phyloP scores from a whole-genome alignment of 2,329 filamentous ascomycete species.

The Alternaria postmessia region DNA sequence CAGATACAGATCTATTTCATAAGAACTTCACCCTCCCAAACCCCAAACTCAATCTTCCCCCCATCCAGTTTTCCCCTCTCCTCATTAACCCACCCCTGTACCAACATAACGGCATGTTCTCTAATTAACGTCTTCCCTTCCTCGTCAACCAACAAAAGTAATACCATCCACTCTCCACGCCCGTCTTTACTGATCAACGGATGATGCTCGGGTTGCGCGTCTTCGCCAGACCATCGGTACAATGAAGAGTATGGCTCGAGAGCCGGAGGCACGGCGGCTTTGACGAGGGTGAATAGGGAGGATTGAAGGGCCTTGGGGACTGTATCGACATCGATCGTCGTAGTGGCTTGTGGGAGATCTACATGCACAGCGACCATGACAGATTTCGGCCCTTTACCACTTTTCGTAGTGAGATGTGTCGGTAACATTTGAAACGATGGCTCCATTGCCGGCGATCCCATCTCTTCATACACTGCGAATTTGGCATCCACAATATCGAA shows the following conservation, averaged over 20 bases:
- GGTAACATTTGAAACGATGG: not conserved
- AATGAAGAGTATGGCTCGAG: slow-evolving; percentile 8
- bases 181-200: slow-evolving; percentile 17
- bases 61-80: not conserved
- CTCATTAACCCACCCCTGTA: slow-evolving; percentile 8
- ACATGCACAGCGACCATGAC: not conserved
- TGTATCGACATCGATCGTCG: not conserved
- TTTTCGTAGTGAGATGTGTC: not conserved
- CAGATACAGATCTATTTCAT: not conserved
- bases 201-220: slow-evolving; percentile 27
- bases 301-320: not conserved
- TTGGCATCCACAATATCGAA: slow-evolving; percentile 5
- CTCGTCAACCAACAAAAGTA: slow-evolving; percentile 12
- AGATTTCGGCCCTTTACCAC: not conserved
- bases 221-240: slow-evolving; percentile 17
- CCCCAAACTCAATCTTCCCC: not conserved
- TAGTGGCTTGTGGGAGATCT: not conserved
- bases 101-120: slow-evolving; percentile 7
- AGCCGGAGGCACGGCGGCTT: not conserved
- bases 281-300: not conserved
- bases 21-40: slow-evolving; percentile 12
- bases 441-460: not conserved
- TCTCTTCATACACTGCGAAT: slow-evolving; percentile 8
- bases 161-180: slow-evolving; percentile 21
- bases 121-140: slow-evolving; percentile 4